Conservation (phyloP, 2,329 filamentous ascomycete genomes). For the Lasiodiplodia theobromae region DNA sequence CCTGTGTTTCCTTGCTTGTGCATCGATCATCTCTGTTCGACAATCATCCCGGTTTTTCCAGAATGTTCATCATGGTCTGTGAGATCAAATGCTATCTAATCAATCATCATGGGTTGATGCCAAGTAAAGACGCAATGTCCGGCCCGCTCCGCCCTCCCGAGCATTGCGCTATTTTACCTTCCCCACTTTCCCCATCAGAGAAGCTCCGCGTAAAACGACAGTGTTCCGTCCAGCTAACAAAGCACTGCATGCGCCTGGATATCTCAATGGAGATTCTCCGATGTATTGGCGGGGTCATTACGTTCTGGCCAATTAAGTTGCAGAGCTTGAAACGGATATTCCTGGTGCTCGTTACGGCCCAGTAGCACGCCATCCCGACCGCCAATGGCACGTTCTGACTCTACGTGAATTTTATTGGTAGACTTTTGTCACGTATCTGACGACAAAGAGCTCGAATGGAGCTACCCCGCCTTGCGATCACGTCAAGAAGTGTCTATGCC, state of each 20-base stretch:
- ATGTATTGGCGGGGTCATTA: not conserved
- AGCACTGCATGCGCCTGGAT: not conserved
- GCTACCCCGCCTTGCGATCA: not conserved
- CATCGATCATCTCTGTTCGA: too few species aligned
- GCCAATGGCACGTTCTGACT: not conserved
- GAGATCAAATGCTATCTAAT: too few species aligned
- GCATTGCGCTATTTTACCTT: too few species aligned
- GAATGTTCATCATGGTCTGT: too few species aligned
- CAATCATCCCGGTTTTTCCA: too few species aligned
- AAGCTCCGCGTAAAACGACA: too few species aligned
- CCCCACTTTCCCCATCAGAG: too few species aligned
- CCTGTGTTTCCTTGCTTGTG: too few species aligned
- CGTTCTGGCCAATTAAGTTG: not conserved
- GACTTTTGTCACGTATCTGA: not conserved
- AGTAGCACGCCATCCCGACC: slow-evolving; percentile 3
- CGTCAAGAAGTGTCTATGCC: not conserved
- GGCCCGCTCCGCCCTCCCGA: too few species aligned
- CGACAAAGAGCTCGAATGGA: not conserved
- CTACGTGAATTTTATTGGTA: not conserved
- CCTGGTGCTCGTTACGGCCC: not conserved
- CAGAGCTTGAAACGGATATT: not conserved
- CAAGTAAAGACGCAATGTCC: too few species aligned
- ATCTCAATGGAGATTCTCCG: not conserved
- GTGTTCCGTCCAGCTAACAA: too few species aligned
- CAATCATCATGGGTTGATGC: too few species aligned